Evolutionary conservation across 1,284 basidiomycete genomes (phyloP).

Genomic region (Testicularia cyperi): DNA sequence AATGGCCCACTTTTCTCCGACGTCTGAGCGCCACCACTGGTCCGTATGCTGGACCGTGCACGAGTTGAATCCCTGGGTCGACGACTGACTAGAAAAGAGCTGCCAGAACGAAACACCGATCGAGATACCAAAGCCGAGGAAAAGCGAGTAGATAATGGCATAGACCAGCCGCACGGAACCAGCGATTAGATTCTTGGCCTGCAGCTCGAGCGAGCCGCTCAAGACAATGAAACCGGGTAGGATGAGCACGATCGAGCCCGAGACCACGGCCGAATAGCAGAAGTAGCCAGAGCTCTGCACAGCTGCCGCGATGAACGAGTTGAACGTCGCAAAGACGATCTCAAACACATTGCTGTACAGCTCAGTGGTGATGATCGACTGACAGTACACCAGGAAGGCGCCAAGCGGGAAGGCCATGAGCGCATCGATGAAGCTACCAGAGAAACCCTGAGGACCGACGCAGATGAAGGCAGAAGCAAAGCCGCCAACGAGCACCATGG

Average conservation of each 20-base stretch:
- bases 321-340: constrained; percentile 79
- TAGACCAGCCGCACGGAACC: constrained; percentile 78
- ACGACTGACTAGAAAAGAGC: constrained; percentile 33
- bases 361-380: constrained; percentile 64
- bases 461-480: constrained; percentile 77
- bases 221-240: constrained; percentile 69
- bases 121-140: constrained; percentile 49
- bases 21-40: constrained; percentile 63
- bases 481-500: constrained; percentile 75
- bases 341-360: constrained; percentile 84
- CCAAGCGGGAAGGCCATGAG: constrained; percentile 77
- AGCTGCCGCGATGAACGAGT: constrained; percentile 70
- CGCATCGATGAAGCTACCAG: constrained; percentile 77
- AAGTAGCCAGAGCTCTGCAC: constrained; percentile 63
- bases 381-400: constrained; percentile 66
- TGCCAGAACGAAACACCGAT: constrained; percentile 54
- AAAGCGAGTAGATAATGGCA: constrained; percentile 71
- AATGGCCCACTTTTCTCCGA: constrained; percentile 62
- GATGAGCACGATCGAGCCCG: constrained; percentile 81
- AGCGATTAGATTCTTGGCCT: constrained; percentile 58
- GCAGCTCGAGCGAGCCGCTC: constrained; percentile 74
- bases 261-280: constrained; percentile 83
- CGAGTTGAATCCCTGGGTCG: constrained; percentile 10
- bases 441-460: constrained; percentile 62
- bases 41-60: constrained; percentile 16